Base-by-base conservation (phyloP, 495 filamentous ascomycete species). In the Cercophora samala region DNA sequence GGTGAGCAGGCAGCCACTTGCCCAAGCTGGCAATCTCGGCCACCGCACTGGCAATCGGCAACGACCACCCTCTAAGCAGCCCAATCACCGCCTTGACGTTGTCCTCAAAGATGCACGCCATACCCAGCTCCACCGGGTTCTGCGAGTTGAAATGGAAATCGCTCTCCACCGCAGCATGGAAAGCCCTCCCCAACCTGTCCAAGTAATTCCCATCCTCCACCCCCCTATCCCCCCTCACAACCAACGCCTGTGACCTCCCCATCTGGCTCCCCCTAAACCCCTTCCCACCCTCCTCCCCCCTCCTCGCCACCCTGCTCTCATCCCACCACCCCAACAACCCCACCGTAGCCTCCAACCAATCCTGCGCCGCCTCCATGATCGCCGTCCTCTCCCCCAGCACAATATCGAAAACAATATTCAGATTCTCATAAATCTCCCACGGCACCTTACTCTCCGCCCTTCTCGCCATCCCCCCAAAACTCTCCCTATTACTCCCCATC, bases 291-390 rank as follows among this genome's bases (percentile, higher is more conserved):
- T 88, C 87, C 18, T 61, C 21, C 37, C 17, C 24, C 60, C 23
- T 21, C 37, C 18, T 29, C 26, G 4, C 26, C 46, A 22, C 18
- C 23, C 19, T 22, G 19, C 90, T 85, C 46, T 93, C 91, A 74
- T 93, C 88, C 92, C 93, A 96, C 93, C 93, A 97, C 0, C 88
- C 87, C 11, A 92, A 89, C 58, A 96, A 77, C 4, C 87, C 89
- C 60, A 96, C 77, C 1, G 90, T 89, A 0, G 92, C 92, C 77
- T 97, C 93, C 58, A 93, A 83, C 93, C 93, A 97, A 75, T 95
- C 92, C 69, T 90, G 84, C 11, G 92, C 82, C 58, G 84, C 79
- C 37, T 84, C 83, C 46, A 93, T 80, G 67, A 96, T 91, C 15
- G 91, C 87, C 11, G 83, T 79, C 13, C 84, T 77, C 58, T 88